phyloP scores from a whole-genome alignment of 768 basidiomycete genomes.

The Agrocybe pediades region DNA sequence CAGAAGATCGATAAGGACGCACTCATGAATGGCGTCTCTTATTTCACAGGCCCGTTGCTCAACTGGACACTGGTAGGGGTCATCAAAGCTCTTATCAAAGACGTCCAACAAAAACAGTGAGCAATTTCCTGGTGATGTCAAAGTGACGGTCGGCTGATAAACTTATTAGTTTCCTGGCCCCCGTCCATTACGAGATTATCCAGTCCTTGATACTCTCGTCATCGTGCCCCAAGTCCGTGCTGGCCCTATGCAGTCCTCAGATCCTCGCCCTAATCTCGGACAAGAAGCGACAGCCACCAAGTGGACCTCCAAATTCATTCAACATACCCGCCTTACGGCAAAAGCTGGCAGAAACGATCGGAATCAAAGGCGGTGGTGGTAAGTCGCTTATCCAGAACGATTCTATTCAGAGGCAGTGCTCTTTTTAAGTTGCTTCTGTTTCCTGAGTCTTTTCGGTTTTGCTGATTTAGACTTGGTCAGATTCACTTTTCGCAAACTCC shows the following conservation, averaged over 20 bases:
- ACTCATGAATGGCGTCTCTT: constrained; percentile 74
- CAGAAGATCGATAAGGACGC: constrained; percentile 68
- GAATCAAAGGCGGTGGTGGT: constrained; percentile 38
- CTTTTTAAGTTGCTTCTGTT: background rate
- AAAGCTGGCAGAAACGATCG: constrained; percentile 39
- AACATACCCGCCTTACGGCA: constrained; percentile 34
- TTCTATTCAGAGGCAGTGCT: background rate
- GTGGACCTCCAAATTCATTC: constrained; percentile 13
- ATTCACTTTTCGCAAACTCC: constrained; percentile 15
- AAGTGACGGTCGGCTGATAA: background rate
- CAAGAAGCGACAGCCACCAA: constrained; percentile 26
- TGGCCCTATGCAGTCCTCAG: constrained; percentile 59
- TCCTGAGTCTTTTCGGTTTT: constrained; percentile 3
- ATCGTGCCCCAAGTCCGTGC: constrained; percentile 66
- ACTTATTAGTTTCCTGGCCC: constrained; percentile 42
- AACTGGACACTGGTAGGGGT: constrained; percentile 83
- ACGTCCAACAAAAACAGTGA: constrained; percentile 60
- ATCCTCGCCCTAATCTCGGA: constrained; percentile 48
- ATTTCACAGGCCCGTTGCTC: constrained; percentile 71
- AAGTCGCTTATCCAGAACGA: constrained; percentile 4
- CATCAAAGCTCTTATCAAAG: constrained; percentile 60
- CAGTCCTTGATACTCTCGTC: constrained; percentile 66
- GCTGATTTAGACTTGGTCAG: constrained; percentile 14
- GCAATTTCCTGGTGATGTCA: constrained; percentile 12
- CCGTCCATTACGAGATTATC: constrained; percentile 60